A percentile compares a stretch with the other conserved stretches of the same genome.
Conservation (phyloP, 2,329 filamentous ascomycete genomes). For the Bertia moriformis region DNA sequence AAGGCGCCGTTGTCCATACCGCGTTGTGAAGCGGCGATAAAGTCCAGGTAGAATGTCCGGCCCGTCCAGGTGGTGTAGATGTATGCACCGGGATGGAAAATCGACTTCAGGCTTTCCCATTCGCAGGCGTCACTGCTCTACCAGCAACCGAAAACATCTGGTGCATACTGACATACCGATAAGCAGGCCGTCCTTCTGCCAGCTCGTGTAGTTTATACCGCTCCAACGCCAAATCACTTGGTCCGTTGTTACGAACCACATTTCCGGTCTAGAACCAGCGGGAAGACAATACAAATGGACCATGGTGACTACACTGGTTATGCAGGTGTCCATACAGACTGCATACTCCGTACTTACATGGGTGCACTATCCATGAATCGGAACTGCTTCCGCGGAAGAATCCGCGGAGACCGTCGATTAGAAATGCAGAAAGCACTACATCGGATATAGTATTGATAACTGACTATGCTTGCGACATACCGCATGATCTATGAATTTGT, state of each 20-base stretch:
- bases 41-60: slow-evolving; percentile 20
- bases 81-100: slow-evolving; percentile 29
- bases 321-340: too few relatives aligned
- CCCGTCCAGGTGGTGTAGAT: slow-evolving; percentile 36
- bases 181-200: slow-evolving; percentile 32
- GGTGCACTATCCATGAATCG: too few relatives aligned
- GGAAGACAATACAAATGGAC: slow-evolving; percentile 18
- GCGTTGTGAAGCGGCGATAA: slow-evolving; percentile 20
- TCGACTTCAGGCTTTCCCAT: slow-evolving; percentile 33
- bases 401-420: too few relatives aligned
- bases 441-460: too few relatives aligned
- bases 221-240: slow-evolving; percentile 24
- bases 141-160: too few relatives aligned
- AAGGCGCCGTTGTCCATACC: slow-evolving; percentile 26
- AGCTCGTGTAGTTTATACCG: slow-evolving; percentile 29
- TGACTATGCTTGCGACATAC: too few relatives aligned
- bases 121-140: slow-evolving; percentile 33
- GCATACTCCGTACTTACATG: too few relatives aligned
- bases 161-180: slow-evolving; percentile 14
- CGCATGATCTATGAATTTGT: too few relatives aligned
- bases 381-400: too few relatives aligned
- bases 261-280: slow-evolving; percentile 16
- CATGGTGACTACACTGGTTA: too few relatives aligned
- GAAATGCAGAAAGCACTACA: too few relatives aligned
- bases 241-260: slow-evolving; percentile 30